phyloP scores from a whole-genome alignment of 169 alveolate genomes.

The Plasmodium vivax region DNA sequence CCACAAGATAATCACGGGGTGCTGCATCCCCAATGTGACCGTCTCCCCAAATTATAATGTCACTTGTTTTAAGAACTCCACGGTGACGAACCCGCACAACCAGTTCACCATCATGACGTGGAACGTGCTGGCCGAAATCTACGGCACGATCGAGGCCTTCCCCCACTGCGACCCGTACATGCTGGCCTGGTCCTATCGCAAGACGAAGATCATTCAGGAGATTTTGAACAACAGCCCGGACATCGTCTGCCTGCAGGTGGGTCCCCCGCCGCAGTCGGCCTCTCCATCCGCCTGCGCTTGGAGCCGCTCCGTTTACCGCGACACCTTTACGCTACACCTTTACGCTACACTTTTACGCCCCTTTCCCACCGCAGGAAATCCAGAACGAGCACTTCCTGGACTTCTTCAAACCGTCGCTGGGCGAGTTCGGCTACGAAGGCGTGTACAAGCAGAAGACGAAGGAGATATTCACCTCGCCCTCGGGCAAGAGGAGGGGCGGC shows the following conservation, averaged over 20 bases:
- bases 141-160: constrained; percentile 84
- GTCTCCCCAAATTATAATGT: constrained; percentile 45
- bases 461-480: constrained; percentile 83
- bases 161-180: constrained; percentile 88
- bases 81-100: constrained; percentile 15
- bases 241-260: constrained; percentile 82
- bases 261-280: background rate
- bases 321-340: too few species aligned
- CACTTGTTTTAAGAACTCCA: constrained; percentile 47
- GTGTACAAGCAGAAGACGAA: constrained; percentile 85
- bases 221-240: constrained; percentile 83
- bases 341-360: too few species aligned
- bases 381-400: constrained; percentile 86
- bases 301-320: background rate
- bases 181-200: constrained; percentile 86
- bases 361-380: constrained; percentile 75
- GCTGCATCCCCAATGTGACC: constrained; percentile 80
- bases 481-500: constrained; percentile 85
- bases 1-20: constrained; percentile 78
- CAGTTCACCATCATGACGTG: constrained; percentile 82
- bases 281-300: background rate
- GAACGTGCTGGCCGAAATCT: constrained; percentile 85
- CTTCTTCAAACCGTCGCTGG: constrained; percentile 81
- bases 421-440: constrained; percentile 83
- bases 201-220: constrained; percentile 84